Evolutionary conservation across 805 yeast genomes (phyloP).

Genomic region (Candida qinlingensis): DNA sequence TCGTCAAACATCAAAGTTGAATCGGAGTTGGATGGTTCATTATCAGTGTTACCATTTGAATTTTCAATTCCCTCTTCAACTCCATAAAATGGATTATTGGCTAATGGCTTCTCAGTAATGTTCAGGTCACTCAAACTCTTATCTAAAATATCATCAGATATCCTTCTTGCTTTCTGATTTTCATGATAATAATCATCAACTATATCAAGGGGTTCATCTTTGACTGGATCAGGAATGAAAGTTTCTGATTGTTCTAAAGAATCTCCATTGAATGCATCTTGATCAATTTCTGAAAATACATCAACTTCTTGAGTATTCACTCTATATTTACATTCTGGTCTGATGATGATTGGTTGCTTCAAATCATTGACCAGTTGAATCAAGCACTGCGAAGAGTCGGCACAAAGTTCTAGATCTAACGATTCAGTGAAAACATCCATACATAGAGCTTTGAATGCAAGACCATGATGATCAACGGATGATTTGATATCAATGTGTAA

Average conservation of each 20-base stretch:
- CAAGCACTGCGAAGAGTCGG: conserved; percentile 77
- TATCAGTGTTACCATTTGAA: neutral
- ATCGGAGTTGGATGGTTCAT: conserved; percentile 15
- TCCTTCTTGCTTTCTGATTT: neutral
- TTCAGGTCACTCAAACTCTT: conserved; percentile 27
- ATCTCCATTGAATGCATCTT: conserved; percentile 21
- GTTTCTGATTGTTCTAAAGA: neutral
- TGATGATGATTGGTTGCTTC: conserved; percentile 58
- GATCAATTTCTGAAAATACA: conserved; percentile 36
- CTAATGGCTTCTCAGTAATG: conserved; percentile 9
- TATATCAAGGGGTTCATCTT: conserved; percentile 13
- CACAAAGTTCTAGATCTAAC: conserved; percentile 56
- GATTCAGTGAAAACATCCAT: conserved; percentile 45
- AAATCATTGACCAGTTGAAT: conserved; percentile 64
- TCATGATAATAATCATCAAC: conserved; percentile 23
- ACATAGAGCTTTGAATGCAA: conserved; percentile 26
- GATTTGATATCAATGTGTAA: conserved; percentile 11
- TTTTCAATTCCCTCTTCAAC: neutral
- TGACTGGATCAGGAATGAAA: neutral
- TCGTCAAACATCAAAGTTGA: conserved; percentile 22
- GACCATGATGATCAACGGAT: conserved; percentile 27
- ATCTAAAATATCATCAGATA: conserved; percentile 20
- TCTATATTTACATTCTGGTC: conserved; percentile 55
- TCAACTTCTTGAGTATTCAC: conserved; percentile 29
- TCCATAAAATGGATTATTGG: conserved; percentile 15